Evolutionary conservation across 1,284 basidiomycete species (phyloP), one percentile per base, ranked within the genome.

Genomic region (Apiotrichum mycotoxinovorans): DNA sequence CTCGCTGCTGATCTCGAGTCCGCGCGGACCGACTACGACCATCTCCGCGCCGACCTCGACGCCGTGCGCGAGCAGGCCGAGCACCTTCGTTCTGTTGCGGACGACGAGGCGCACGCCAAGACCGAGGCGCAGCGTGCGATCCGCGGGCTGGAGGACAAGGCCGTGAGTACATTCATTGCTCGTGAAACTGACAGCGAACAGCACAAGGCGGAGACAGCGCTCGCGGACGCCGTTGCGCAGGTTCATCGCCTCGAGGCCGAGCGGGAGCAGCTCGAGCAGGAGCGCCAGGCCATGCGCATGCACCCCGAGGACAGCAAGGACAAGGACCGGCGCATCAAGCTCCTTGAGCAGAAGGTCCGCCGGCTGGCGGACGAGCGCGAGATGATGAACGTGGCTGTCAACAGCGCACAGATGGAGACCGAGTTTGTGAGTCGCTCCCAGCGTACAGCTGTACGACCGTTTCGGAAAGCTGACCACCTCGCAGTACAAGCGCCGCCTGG

Each of bases 281-380:
- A 20, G 33, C 30, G 12, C 8, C 4, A 35, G 30, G 8, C 8
- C 17, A 17, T n/a, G 15, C 37, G 37, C 15, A n/a, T n/a, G n/a
- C 23, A 26, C 11, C 25, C 25, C 23, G 15, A 44, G 20, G 12
- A 27, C 5, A 22, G 22, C 44, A 45, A 33, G 44, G 27, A 27
- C 23, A 51, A 51, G 49, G 49, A 51, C 49, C 23, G 25, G 17
- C 37, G 37, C 17, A 51, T 51, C 49, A 51, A 40, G 49, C 26
- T 10, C n/a, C 49, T 51, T 8, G 49, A 51, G 26, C 38, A 26
- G 11, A 38, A 51, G 38, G 12, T 51, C 11, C 37, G 68, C 35
- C 37, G 38, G 18, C 38, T 51, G 20, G 25, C 25, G 4, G 22
- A 51, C 35, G 38, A 51, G 18, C 49, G 37, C n/a, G 49, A 51